These are phyloP conservation scores for Syncephalastrum sp. DNA, from an alignment of 371 early-diverging fungal species.

Conservation along the genomic window DNA sequence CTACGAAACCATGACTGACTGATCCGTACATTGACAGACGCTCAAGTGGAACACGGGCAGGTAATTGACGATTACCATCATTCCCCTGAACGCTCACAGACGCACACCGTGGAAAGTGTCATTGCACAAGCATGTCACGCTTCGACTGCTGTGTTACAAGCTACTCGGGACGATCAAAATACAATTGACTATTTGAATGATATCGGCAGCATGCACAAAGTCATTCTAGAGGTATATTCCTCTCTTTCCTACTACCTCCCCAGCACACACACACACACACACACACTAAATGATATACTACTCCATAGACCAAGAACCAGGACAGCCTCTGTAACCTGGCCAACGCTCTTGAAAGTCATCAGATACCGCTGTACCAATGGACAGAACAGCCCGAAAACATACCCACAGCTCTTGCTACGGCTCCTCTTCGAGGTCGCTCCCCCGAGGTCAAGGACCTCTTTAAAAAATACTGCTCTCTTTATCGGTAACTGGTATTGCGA, in stretches of 20 bases:
- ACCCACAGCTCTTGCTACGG: constrained; percentile 78
- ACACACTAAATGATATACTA: neutral
- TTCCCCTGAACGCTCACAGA: neutral
- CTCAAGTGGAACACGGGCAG: constrained; percentile 81
- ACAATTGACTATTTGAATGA: constrained; percentile 66
- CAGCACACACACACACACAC: neutral
- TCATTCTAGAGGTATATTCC: constrained; percentile 60
- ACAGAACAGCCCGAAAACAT: constrained; percentile 87
- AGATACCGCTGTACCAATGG: constrained; percentile 72
- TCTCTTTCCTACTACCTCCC: too few species aligned
- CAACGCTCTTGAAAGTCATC: constrained; percentile 47
- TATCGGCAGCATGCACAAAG: constrained; percentile 81
- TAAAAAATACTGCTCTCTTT: constrained; percentile 59
- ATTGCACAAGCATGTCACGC: constrained; percentile 91
- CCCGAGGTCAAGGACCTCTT: constrained; percentile 60
- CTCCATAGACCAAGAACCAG: constrained; percentile 67
- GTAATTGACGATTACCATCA: constrained; percentile 32
- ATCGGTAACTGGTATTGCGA: constrained; percentile 21
- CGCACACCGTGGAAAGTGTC: constrained; percentile 45
- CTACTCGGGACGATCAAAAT: constrained; percentile 54
- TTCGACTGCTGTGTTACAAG: constrained; percentile 67
- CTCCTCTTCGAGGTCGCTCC: constrained; percentile 61
- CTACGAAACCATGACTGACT: constrained; percentile 2
- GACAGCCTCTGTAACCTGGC: constrained; percentile 62
- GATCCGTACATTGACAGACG: constrained; percentile 32